phyloP scores from a whole-genome alignment of 345 rosid species.

The Punica granatum region DNA sequence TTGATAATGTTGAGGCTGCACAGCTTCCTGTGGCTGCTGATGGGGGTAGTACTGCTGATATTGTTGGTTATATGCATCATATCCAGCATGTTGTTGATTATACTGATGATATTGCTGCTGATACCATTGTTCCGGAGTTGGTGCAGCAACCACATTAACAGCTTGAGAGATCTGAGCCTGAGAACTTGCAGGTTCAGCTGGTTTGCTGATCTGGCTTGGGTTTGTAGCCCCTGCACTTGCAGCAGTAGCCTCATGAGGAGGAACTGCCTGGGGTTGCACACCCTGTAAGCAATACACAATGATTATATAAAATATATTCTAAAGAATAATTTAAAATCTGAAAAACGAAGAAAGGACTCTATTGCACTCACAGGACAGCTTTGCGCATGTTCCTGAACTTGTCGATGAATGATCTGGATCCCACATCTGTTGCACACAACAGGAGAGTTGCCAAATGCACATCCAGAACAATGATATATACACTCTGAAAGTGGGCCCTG shows the following conservation, averaged over 20 bases:
- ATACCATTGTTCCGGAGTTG: constrained; percentile 53
- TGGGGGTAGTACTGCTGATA: constrained; percentile 54
- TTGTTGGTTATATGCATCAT: constrained; percentile 42
- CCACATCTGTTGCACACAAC: constrained; percentile 68
- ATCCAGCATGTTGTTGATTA: constrained; percentile 60
- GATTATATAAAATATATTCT: not conserved
- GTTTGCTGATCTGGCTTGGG: constrained; percentile 33
- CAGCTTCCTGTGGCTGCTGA: constrained; percentile 41
- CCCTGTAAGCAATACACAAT: constrained; percentile 27
- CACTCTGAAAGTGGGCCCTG: constrained; percentile 62
- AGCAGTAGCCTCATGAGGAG: constrained; percentile 32
- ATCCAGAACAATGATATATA: constrained; percentile 58
- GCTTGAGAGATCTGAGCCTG: constrained; percentile 31
- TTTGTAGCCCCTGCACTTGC: constrained; percentile 24
- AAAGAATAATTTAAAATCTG: not conserved
- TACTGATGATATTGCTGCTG: constrained; percentile 68
- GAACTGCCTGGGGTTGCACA: constrained; percentile 41
- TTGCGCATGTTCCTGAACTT: constrained; percentile 71
- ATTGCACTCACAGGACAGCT: constrained; percentile 61
- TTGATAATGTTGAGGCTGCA: constrained; percentile 15
- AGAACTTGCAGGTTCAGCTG: constrained; percentile 26
- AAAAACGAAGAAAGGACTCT: constrained; percentile 3
- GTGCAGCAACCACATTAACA: constrained; percentile 29
- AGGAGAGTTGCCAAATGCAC: constrained; percentile 65
- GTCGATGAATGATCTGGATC: constrained; percentile 50